phyloP scores from a whole-genome alignment of 805 yeast genomes.

The Candida germanica region DNA sequence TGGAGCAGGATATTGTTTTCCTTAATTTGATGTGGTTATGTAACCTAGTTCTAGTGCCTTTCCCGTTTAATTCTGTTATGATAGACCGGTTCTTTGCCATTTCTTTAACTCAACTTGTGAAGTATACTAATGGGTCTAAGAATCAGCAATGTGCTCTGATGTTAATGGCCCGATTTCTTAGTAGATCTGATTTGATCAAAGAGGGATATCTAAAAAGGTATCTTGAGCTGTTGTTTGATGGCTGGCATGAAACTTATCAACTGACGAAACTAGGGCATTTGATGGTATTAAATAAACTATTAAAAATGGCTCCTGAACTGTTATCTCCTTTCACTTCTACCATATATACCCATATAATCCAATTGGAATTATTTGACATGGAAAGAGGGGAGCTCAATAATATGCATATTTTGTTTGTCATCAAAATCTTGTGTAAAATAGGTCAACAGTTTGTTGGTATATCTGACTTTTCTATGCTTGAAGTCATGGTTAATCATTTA shows the following conservation, averaged over 20 bases:
- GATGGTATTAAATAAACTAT: constrained; percentile 37
- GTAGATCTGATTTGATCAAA: constrained; percentile 45
- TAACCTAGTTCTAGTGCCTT: constrained; percentile 70
- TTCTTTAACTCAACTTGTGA: constrained; percentile 27
- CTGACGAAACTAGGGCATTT: constrained; percentile 33
- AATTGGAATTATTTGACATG: constrained; percentile 14
- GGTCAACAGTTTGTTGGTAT: constrained; percentile 22
- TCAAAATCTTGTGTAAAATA: constrained; percentile 37
- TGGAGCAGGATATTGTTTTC: constrained; percentile 21
- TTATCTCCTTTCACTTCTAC: neutral
- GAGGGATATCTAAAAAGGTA: constrained; percentile 17
- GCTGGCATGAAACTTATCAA: constrained; percentile 16
- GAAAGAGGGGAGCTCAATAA: neutral
- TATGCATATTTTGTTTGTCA: constrained; percentile 21
- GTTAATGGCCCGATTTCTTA: constrained; percentile 50
- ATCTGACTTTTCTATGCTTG: constrained; percentile 30
- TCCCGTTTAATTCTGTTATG: constrained; percentile 46
- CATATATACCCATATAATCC: constrained; percentile 4
- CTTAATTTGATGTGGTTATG: constrained; percentile 68
- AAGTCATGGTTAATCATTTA: constrained; percentile 48
- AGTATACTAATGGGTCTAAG: constrained; percentile 47
- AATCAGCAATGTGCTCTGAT: constrained; percentile 53
- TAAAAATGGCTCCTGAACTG: constrained; percentile 18
- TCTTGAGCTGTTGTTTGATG: constrained; percentile 13
- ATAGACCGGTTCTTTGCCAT: constrained; percentile 30